These are phyloP conservation scores for Trametes cubensis DNA, from an alignment of 768 basidiomycete species.

Conservation along the genomic window DNA sequence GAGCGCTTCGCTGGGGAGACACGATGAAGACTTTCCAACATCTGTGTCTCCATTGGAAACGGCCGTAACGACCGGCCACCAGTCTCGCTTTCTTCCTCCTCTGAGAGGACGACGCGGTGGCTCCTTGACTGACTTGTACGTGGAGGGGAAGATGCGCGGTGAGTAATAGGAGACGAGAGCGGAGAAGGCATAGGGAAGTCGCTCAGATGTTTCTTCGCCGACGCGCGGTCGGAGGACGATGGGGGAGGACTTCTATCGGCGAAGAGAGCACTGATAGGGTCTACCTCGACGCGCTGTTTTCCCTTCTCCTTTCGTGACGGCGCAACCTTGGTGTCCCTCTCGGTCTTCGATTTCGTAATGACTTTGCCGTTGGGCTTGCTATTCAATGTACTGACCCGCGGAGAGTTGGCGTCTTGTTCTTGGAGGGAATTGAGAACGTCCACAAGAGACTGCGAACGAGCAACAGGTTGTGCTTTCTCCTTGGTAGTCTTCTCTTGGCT, in stretches of 20 bases:
- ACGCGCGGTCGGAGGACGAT: background rate
- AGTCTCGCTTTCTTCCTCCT: constrained; percentile 5
- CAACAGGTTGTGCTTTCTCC: background rate
- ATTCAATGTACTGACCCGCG: background rate
- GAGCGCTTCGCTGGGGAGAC: constrained; percentile 38
- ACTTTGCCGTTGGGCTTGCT: background rate
- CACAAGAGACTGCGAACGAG: constrained; percentile 6
- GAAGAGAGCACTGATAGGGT: constrained; percentile 12
- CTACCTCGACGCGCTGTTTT: background rate
- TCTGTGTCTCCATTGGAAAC: constrained; percentile 54
- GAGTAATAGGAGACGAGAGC: constrained; percentile 13
- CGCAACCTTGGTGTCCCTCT: background rate
- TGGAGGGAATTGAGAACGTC: background rate
- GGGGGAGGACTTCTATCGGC: constrained; percentile 7
- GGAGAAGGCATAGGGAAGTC: constrained; percentile 20
- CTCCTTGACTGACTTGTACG: constrained; percentile 3
- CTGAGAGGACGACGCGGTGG: constrained; percentile 11
- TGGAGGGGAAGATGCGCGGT: constrained; percentile 5
- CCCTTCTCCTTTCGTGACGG: background rate
- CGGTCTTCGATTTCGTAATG: background rate
- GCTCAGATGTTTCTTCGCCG: background rate
- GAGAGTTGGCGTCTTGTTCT: background rate
- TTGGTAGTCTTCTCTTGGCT: background rate
- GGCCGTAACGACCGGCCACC: constrained; percentile 31
- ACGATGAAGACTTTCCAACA: constrained; percentile 42